Evolutionary conservation across 345 rosid genomes (phyloP).

Genomic region (Orychophragmus violaceus): DNA sequence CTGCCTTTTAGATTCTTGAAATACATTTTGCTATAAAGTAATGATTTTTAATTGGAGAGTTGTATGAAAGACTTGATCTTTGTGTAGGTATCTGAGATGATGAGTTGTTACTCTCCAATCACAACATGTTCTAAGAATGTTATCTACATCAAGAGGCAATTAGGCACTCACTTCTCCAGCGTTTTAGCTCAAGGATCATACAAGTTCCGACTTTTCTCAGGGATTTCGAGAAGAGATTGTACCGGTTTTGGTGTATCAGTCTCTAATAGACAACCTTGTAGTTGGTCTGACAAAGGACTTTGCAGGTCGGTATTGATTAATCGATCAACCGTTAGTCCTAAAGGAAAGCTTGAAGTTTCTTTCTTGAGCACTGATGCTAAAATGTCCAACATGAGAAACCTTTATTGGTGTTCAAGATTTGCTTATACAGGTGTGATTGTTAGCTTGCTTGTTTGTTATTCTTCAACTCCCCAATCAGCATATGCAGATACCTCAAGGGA

Average conservation of each 20-base stretch:
- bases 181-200: slow-evolving; percentile 37
- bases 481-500: slow-evolving; percentile 50
- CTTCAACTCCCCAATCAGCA: slow-evolving; percentile 53
- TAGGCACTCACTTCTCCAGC: slow-evolving; percentile 36
- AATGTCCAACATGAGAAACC: slow-evolving; percentile 36
- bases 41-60: background rate
- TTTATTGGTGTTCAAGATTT: slow-evolving; percentile 42
- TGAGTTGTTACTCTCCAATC: slow-evolving; percentile 47
- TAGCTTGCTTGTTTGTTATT: slow-evolving; percentile 66
- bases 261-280: slow-evolving; percentile 37
- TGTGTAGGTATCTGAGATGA: slow-evolving; percentile 30
- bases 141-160: slow-evolving; percentile 37
- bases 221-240: slow-evolving; percentile 29
- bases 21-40: background rate
- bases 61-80: background rate
- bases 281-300: slow-evolving; percentile 27
- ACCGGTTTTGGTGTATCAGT: slow-evolving; percentile 36
- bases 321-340: slow-evolving; percentile 32
- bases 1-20: background rate
- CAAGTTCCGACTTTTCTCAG: slow-evolving; percentile 29
- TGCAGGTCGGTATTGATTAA: slow-evolving; percentile 32
- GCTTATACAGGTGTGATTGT: slow-evolving; percentile 46
- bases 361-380: slow-evolving; percentile 34
- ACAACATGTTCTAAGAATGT: slow-evolving; percentile 51
- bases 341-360: slow-evolving; percentile 45